phyloP scores from a whole-genome alignment of 23 red algal species.

The Gracilaria domingensis region DNA sequence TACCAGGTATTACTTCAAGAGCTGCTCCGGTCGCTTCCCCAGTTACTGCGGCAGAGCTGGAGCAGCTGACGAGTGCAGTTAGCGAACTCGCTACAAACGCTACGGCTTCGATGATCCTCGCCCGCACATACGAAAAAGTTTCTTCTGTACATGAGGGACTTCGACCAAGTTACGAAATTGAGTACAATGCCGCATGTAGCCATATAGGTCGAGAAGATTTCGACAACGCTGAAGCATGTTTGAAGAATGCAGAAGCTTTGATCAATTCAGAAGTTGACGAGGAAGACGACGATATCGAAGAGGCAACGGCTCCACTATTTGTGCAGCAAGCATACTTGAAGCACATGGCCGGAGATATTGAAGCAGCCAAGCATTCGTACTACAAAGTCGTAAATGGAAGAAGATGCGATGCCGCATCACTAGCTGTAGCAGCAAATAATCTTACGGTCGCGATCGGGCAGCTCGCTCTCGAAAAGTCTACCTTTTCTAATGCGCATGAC shows the following conservation, averaged over 20 bases:
- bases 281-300: slow-evolving; percentile 55
- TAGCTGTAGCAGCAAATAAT: slow-evolving; percentile 73
- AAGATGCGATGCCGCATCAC: slow-evolving; percentile 58
- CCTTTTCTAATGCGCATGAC: neutral
- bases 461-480: slow-evolving; percentile 45
- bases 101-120: slow-evolving; percentile 59
- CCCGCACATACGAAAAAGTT: slow-evolving; percentile 5
- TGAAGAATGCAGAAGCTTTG: slow-evolving; percentile 48
- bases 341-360: slow-evolving; percentile 61
- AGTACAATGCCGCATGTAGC: slow-evolving; percentile 58
- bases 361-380: slow-evolving; percentile 40
- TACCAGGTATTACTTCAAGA: slow-evolving; percentile 23
- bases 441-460: slow-evolving; percentile 59
- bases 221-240: neutral
- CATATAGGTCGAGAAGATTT: slow-evolving; percentile 28
- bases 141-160: slow-evolving; percentile 12
- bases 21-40: neutral
- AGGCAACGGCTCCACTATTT: slow-evolving; percentile 41
- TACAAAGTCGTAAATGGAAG: slow-evolving; percentile 31
- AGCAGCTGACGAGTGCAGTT: slow-evolving; percentile 26
- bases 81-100: slow-evolving; percentile 73
- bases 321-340: slow-evolving; percentile 67
- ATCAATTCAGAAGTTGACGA: slow-evolving; percentile 57
- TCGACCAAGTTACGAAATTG: slow-evolving; percentile 41
- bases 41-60: slow-evolving; percentile 56